Base-by-base conservation (phyloP, 768 basidiomycete genomes). In the Cyathus striatus region DNA sequence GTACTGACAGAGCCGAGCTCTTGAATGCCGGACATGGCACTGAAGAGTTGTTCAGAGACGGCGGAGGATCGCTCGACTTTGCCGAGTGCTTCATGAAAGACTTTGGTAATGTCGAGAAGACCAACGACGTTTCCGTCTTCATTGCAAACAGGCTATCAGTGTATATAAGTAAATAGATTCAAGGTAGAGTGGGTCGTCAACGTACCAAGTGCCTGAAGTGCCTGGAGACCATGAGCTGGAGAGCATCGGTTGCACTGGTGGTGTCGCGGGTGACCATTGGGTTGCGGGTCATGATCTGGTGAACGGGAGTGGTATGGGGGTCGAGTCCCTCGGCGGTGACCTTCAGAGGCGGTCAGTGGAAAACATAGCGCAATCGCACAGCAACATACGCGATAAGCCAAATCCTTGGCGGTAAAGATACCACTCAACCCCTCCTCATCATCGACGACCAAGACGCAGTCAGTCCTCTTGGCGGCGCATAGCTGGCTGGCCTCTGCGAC, bases 261-360 rank as follows among this genome's bases (percentile, higher is more conserved):
- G 93, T 89, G 62, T 98, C 96, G 42, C 95, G 88, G 42, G 96
- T 99, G 64, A 99, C 96, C 95, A 99, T 97, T 9, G 96, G 96
- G 68, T 80, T 90, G 49, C 88, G 83, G 40, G 96, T 98, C 96
- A 99, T 99, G 62, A 98, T 98, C 46, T 89, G 82, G 56, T 84
- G 83, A 52, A 98, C 96, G 23, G 79, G 83, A 1, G 95, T 98
- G 16, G 70, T 75, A 52, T 97, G 86, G 5, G 96, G 94, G 58
- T 99, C 95, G 34, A 98, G 81, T 5, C 91, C 91, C 53, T 95
- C 95, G 22, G 96, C 93, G 21, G 95, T 92, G 57, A 98, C 91
- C 94, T 98, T 21, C 23, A 38, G 39, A 50, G 24, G 35, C 38
- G 45, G 37, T 40, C 42, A 23, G 23, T 5, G 22, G 17, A 39